Evolutionary conservation across 75 land plant species (phyloP), one percentile per base, ranked within the genome.

Genomic region (Chamaecyparis obtusa): DNA sequence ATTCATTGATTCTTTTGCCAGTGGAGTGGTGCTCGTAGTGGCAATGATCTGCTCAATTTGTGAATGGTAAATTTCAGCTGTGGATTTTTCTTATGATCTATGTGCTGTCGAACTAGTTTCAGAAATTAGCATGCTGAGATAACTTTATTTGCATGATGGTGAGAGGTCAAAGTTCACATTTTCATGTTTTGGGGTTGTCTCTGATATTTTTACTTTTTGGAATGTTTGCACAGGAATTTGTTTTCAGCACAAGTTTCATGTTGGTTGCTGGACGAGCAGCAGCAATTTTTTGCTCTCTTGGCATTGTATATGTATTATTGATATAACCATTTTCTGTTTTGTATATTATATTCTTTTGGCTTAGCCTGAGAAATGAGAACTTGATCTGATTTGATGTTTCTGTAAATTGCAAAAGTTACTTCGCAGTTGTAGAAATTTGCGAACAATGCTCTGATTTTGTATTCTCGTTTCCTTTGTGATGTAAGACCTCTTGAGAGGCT

Each of bases 271-370:
- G 83, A 80, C 37, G 83, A 80, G 46, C 74, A 33, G 30, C 33
- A 71, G 74, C 74, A 71, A 71, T 71, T 71, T 71, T 71, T 57
- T 57, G 57, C 74, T 71, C 74, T 71, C 74, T 71, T 71, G 74
- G 83, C 83, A 21, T 80, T 80, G 83, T 80, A 80, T 80, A 36
- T 80, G 21, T 80, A 80, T 80, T 10, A 80, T 24, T 44, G 48
- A 0, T 44, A 35, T 80, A 80, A 80, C 83, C 44, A 44, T 44
- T 36, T 21, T 24, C 83, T 80, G 24, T 44, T 80, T 44, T 80
- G 83, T 80, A 80, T 44, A 80, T 27, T 43, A 80, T 80, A 80
- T 80, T 80, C 83, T 80, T 80, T 80, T 80, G 83, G 83, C 46
- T 21, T 80, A 41, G 43, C 83, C 43, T 43, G 83, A 80, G 46